Evolutionary conservation across 2,329 filamentous ascomycete genomes (phyloP).

Genomic region (Sclerotiophoma versabilis): DNA sequence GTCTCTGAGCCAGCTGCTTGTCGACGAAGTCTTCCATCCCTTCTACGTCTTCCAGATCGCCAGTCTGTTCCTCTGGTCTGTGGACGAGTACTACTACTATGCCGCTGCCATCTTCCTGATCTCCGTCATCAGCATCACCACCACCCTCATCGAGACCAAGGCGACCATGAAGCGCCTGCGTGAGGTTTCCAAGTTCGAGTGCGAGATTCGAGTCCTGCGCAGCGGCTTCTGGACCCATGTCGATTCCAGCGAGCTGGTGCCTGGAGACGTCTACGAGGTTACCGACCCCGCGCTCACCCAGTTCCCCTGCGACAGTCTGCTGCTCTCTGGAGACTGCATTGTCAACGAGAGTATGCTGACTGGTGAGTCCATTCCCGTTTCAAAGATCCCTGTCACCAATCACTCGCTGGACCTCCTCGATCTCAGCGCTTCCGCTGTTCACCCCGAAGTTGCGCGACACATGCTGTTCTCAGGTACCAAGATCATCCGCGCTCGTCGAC

Average conservation of each 20-base stretch:
- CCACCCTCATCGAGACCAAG: constrained; percentile 88
- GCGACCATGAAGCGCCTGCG: constrained; percentile 89
- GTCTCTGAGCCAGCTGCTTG: constrained; percentile 77
- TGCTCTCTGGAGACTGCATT: constrained; percentile 94
- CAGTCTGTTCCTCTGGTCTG: constrained; percentile 90
- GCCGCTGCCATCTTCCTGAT: constrained; percentile 94
- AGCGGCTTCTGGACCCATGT: constrained; percentile 96
- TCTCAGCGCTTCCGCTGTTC: constrained; percentile 79
- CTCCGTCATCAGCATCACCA: constrained; percentile 88
- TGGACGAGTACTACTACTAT: constrained; percentile 98
- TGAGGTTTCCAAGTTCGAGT: constrained; percentile 94
- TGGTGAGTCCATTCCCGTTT: constrained; percentile 94
- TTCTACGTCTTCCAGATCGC: constrained; percentile 99
- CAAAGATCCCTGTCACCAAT: constrained; percentile 84
- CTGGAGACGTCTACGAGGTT: constrained; percentile 95
- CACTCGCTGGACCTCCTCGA: constrained; percentile 79
- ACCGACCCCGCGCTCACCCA: constrained; percentile 89
- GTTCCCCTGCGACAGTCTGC: constrained; percentile 89
- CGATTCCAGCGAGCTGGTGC: constrained; percentile 85
- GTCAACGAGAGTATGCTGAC: constrained; percentile 99
- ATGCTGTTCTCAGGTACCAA: constrained; percentile 96
- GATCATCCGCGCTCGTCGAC: constrained; percentile 86
- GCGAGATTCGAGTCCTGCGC: constrained; percentile 89
- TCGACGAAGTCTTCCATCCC: constrained; percentile 96
- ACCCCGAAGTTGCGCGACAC: constrained; percentile 82